Evolutionary conservation across 1,284 basidiomycete species (phyloP), one percentile per base, ranked within the genome.

Genomic region (Fomitopsis palustris): DNA sequence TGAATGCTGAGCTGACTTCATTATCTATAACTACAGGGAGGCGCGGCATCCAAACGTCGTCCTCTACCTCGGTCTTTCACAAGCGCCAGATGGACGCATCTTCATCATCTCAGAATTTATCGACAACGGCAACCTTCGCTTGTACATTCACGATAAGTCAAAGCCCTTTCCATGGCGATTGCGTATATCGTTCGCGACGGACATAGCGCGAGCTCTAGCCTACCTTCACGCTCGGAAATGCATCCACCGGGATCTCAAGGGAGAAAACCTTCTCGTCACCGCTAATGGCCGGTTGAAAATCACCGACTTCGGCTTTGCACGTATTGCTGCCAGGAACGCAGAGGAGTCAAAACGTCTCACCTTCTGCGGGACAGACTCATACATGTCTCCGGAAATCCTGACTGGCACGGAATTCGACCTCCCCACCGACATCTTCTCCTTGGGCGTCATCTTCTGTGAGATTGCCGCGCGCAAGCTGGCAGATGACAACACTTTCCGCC

Each of bases 361-460:
- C 0, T 98, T 96, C 76, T 98, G 96, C 67, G 96, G 96, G 17
- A 98, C 96, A 0, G 96, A 98, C 69, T 90, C 92, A 3, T 94
- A 93, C 75, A 92, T 92, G 92, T 93, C 87, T 9, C 96, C 96
- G 0, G 96, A 98, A 74, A 97, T 99, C 66, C 78, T 98, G 7
- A 80, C 93, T 14, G 95, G 96, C 19, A 84, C 92, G 57, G 91
- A 94, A 67, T 98, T 98, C 68, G 91, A 93, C 70, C 83, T 98
- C 7, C 89, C 93, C 2, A 96, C 96, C 7, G 96, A 99, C 70
- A 87, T 98, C 12, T 98, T 93, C 74, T 96, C 94, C 6, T 83
- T 98, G 21, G 96, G 96, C 0, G 87, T 99, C 71, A 96, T 99
- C 66, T 90, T 97, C 67, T 92, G 93, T 69, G 96, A 99, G 76